Conservation (phyloP, 2,329 filamentous ascomycete genomes). For the Monosporascus sp. region DNA sequence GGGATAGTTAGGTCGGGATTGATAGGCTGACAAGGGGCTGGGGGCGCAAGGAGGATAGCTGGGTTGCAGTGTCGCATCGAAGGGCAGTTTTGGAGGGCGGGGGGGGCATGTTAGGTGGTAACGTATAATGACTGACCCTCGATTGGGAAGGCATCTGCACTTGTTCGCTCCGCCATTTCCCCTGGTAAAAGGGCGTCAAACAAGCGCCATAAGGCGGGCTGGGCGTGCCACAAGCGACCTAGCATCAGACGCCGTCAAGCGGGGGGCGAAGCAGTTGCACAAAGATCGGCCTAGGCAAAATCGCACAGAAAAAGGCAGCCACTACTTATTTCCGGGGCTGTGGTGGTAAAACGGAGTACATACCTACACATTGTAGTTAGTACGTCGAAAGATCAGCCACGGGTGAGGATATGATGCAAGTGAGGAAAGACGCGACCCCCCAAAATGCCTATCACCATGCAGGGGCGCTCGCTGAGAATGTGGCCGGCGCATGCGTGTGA, state of each 20-base stretch:
- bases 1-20: not conserved
- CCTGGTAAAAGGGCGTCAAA: not conserved
- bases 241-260: not conserved
- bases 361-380: too few relatives aligned
- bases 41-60: not conserved
- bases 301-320: too few relatives aligned
- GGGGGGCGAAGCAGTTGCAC: not conserved
- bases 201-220: not conserved
- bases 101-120: not conserved
- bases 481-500: not conserved
- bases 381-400: too few relatives aligned
- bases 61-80: not conserved
- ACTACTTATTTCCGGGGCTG: too few relatives aligned
- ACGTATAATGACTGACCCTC: not conserved
- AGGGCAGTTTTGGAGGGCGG: not conserved
- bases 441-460: not conserved
- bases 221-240: not conserved
- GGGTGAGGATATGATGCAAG: not conserved
- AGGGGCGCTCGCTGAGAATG: not conserved
- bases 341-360: too few relatives aligned
- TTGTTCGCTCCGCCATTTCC: not conserved
- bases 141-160: not conserved
- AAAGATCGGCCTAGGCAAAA: too few relatives aligned
- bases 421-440: not conserved
- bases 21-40: not conserved